Evolutionary conservation across 768 basidiomycete species (phyloP).

Genomic region (Lactarius psammicola): DNA sequence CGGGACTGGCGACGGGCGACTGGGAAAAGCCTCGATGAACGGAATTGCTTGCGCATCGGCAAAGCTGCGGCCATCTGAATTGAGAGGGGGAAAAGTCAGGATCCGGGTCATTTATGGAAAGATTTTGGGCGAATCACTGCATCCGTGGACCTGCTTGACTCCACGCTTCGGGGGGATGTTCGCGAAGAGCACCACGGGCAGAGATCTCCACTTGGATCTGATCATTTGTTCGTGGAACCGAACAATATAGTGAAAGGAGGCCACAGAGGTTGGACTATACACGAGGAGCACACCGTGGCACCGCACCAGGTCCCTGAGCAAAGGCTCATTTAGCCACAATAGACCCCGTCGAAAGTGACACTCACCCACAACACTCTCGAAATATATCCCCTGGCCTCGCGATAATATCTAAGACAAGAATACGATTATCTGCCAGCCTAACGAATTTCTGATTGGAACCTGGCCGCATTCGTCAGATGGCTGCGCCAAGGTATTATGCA

Average conservation of each 20-base stretch:
- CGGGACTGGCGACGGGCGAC: conserved; percentile 2
- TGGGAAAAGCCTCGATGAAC: conserved; percentile 11
- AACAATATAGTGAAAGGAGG: conserved; percentile 14
- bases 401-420: conserved; percentile 18
- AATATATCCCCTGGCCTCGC: conserved; percentile 19
- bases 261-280: conserved; percentile 5
- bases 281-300: conserved; percentile 20
- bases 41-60: conserved; percentile 12
- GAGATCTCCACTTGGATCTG: conserved; percentile 20
- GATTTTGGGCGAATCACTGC: background rate
- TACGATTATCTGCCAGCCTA: conserved; percentile 9
- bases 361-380: conserved; percentile 23
- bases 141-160: background rate
- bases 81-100: background rate
- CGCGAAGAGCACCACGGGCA: conserved; percentile 20
- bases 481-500: too few relatives aligned
- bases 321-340: background rate
- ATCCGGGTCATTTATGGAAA: background rate
- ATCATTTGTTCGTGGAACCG: conserved; percentile 16
- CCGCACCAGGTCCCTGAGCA: conserved; percentile 19
- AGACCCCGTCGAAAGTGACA: background rate
- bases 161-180: background rate
- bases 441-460: conserved; percentile 22
- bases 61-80: conserved; percentile 8
- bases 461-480: background rate